phyloP scores from a whole-genome alignment of 257 asterid genomes.

The Petrea volubilis region DNA sequence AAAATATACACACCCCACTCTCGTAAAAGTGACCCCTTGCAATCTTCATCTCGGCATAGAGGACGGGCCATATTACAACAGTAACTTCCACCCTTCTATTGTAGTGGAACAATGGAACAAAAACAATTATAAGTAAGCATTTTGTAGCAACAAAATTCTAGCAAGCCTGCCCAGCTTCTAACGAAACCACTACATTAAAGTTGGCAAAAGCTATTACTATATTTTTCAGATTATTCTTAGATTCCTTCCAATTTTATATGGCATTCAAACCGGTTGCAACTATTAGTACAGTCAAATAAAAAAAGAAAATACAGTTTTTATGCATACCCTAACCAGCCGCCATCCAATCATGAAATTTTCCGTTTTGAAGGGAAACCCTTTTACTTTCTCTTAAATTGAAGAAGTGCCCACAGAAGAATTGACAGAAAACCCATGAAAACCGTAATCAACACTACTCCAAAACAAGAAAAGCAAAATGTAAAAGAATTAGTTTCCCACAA shows the following conservation, averaged over 20 bases:
- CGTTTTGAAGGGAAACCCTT: neutral
- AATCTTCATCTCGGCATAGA: neutral
- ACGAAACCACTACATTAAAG: neutral
- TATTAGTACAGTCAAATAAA: neutral
- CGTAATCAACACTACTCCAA: neutral
- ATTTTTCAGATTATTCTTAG: neutral
- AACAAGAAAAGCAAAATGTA: neutral
- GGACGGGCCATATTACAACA: neutral
- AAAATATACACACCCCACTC: neutral
- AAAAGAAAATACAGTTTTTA: neutral
- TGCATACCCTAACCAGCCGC: neutral
- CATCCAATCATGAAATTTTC: constrained; percentile 2
- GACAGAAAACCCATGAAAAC: neutral
- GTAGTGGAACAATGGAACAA: neutral
- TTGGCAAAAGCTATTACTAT: neutral
- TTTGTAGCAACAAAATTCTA: neutral
- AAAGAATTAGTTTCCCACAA: neutral
- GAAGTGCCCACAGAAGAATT: neutral
- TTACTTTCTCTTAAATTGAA: neutral
- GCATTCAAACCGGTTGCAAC: neutral
- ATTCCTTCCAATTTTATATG: neutral
- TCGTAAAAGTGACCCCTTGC: neutral
- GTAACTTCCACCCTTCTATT: neutral
- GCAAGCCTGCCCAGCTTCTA: neutral
- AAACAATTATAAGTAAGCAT: neutral